These are phyloP conservation scores for Colletotrichum tropicale DNA, from an alignment of 2,329 filamentous ascomycete genomes.

Conservation along the genomic window DNA sequence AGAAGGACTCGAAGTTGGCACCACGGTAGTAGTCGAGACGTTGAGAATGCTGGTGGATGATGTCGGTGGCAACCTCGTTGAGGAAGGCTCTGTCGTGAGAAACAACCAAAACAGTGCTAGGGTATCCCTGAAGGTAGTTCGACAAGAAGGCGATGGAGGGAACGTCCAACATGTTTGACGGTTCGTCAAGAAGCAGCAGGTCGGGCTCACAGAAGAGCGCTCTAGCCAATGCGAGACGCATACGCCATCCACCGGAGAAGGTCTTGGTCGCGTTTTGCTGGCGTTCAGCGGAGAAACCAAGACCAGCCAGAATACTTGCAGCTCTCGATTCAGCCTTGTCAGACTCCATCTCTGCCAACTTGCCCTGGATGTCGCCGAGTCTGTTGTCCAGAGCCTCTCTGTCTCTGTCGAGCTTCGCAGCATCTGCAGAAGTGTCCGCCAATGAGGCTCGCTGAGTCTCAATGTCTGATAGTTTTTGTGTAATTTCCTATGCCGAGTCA, in stretches of 20 bases:
- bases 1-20: slow-evolving; percentile 96
- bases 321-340: slow-evolving; percentile 97
- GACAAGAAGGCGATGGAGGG: slow-evolving; percentile 99
- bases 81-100: slow-evolving; percentile 99
- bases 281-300: slow-evolving; percentile 92
- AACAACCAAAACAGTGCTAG: slow-evolving; percentile 93
- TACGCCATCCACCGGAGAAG: slow-evolving; percentile 99
- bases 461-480: slow-evolving; percentile 73
- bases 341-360: slow-evolving; percentile 97
- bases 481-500: slow-evolving; percentile 70
- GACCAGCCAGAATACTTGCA: slow-evolving; percentile 93
- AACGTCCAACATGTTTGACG: slow-evolving; percentile 99
- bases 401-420: slow-evolving; percentile 81
- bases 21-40: slow-evolving; percentile 98
- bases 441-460: slow-evolving; percentile 78
- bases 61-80: slow-evolving; percentile 98
- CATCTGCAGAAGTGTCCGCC: slow-evolving; percentile 92
- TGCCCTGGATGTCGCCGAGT: slow-evolving; percentile 87
- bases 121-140: slow-evolving; percentile 92
- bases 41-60: slow-evolving; percentile 97
- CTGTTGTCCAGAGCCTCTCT: slow-evolving; percentile 90
- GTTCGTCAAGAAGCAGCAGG: slow-evolving; percentile 94
- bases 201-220: slow-evolving; percentile 98
- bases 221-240: slow-evolving; percentile 93
- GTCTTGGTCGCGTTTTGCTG: slow-evolving; percentile 95